Evolutionary conservation across 2,329 filamentous ascomycete species (phyloP).

Genomic region (Apiospora koreana): DNA sequence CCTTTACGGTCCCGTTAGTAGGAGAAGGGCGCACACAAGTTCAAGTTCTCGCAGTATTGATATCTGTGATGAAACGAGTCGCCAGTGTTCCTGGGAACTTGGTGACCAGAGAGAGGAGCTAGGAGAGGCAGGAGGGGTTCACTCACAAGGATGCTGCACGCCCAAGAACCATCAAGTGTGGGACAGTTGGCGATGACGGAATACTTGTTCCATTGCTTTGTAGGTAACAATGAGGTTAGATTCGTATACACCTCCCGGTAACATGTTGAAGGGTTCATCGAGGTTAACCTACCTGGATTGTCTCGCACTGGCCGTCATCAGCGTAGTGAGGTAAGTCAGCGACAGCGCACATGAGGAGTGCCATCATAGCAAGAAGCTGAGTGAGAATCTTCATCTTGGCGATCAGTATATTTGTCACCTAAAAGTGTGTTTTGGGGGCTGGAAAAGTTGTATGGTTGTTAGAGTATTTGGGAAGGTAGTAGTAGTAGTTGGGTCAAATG

Average conservation of each 20-base stretch:
- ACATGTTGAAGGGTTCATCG: background rate
- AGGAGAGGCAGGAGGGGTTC: too few species aligned
- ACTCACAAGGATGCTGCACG: background rate
- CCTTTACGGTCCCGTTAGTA: background rate
- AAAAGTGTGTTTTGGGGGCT: background rate
- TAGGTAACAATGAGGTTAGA: background rate
- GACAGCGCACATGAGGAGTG: background rate
- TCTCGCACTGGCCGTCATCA: background rate
- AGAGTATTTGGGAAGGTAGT: background rate
- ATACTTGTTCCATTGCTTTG: background rate
- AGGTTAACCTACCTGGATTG: background rate
- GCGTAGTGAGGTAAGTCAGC: background rate
- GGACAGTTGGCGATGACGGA: background rate
- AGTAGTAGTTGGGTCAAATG: background rate
- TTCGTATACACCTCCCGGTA: background rate
- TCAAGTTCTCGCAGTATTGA: background rate
- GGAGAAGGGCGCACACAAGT: background rate
- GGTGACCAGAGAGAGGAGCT: background rate
- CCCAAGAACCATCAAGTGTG: background rate
- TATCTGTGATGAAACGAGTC: background rate
- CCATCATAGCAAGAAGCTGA: background rate
- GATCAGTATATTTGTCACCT: background rate
- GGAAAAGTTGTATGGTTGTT: background rate
- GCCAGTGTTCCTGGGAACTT: background rate
- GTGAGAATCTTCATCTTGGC: background rate